Conservation (phyloP, 768 basidiomycete species). For the Boletus rubescentipes region DNA sequence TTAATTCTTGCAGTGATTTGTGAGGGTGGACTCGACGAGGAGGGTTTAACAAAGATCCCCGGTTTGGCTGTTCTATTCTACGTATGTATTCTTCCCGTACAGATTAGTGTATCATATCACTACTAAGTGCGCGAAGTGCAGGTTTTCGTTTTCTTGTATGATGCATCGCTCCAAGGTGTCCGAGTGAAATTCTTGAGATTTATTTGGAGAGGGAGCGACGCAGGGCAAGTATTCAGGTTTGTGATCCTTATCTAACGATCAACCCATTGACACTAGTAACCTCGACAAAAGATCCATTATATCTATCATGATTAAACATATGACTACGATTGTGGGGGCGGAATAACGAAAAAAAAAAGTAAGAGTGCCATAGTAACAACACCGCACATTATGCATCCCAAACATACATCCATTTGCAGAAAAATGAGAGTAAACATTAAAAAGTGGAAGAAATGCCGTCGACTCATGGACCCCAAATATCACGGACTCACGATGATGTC, state of each 20-base stretch:
- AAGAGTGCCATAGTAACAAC: slow-evolving; percentile 8
- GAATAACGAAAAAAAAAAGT: slow-evolving; percentile 1
- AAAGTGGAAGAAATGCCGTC: not conserved
- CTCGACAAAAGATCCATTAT: slow-evolving; percentile 15
- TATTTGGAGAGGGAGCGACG: no score
- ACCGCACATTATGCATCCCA: slow-evolving; percentile 8
- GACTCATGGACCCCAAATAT: not conserved
- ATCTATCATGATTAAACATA: slow-evolving; percentile 23
- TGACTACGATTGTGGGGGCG: slow-evolving; percentile 10
- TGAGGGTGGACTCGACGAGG: no score
- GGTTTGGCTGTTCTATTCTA: not conserved
- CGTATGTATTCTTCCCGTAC: no score
- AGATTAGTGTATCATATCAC: no score
- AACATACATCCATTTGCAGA: slow-evolving; percentile 15
- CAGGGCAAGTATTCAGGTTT: not conserved
- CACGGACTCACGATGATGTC: slow-evolving; percentile 20
- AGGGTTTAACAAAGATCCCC: no score
- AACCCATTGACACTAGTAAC: not conserved
- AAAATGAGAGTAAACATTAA: slow-evolving; percentile 5
- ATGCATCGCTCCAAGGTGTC: no score
- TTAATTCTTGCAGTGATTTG: not conserved
- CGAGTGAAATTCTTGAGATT: no score
- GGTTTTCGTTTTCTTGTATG: no score
- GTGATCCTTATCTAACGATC: not conserved
- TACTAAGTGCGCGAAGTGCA: no score